Base-by-base conservation (phyloP, 768 basidiomycete genomes). In the Suillus hirtellus region DNA sequence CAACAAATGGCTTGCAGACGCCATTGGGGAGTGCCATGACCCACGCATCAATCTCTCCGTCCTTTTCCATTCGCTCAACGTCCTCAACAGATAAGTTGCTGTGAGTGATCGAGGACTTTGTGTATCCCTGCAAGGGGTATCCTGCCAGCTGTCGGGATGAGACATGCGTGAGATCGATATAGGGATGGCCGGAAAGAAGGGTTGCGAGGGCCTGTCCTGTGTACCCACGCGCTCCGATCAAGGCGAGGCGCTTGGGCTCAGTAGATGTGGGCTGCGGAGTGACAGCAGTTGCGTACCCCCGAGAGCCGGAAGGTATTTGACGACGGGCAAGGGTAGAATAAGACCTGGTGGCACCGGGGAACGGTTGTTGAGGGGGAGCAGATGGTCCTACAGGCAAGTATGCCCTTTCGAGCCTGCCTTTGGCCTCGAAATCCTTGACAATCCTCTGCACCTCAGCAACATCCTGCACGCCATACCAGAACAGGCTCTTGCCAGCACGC, bases 21-120 rank as follows among this genome's bases (percentile, higher is more conserved):
- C 97, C 97, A 68, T 99, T 99, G n/a, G 97, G 97, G 55, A 99
- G 84, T 2, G 97, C 97, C 92, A 98, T 96, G 60, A 99, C 87
- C 96, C 97, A 99, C 10, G 95, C 96, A 72, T 99, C 96, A 19
- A 99, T 94, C 71, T 90, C 91, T 10, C 91, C 89, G 58, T 86
- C 80, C 77, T 89, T 88, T 77, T 98, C 97, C 89, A 99, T 91
- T 72, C 78, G 80, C 74, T 93, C 88, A 11, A 98, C 91, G 68
- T 97, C 92, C 63, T 81, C 78, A 11, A 82, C 74, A 0, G 88
- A 89, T 17, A 99, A 82, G 76, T 96, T 93, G 63, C 87, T 85
- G 79, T 97, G 98, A 17, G 73, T 83, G 54, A 99, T 75, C 1
- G 81, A 61, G 0, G 84, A 75, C 76, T 96, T 96, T 66, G 85